Percentiles rank a stretch among this genome's conserved stretches.
phyloP scores from a whole-genome alignment of 2,329 filamentous ascomycete species.

The Nigrospora osmanthi region DNA sequence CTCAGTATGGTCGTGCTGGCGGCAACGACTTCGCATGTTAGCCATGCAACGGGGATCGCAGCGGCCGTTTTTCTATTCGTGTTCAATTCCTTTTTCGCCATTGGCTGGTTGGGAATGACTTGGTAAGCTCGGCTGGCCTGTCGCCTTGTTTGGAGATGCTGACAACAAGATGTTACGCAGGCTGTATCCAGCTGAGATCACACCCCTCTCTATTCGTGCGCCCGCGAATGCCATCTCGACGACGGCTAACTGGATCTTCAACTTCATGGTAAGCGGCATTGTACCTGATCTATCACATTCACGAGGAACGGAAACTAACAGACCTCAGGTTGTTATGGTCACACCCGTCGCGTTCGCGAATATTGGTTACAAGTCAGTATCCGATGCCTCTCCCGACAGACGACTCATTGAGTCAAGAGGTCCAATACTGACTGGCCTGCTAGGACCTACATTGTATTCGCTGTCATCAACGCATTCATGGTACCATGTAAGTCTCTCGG shows the following conservation, averaged over 20 bases:
- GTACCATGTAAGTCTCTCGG: background rate
- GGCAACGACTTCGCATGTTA: constrained; percentile 4
- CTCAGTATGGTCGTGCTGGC: too few relatives aligned
- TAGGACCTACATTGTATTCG: constrained; percentile 2
- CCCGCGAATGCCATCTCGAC: constrained; percentile 2
- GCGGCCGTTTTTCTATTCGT: constrained; percentile 35
- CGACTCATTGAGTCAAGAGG: too few relatives aligned
- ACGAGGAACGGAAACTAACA: too few relatives aligned
- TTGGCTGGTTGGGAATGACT: constrained; percentile 44
- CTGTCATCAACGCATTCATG: background rate
- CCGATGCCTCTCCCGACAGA: too few relatives aligned
- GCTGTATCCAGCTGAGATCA: constrained; percentile 5
- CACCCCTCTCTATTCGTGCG: constrained; percentile 3
- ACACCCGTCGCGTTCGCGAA: background rate
- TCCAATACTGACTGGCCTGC: too few relatives aligned
- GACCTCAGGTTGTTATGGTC: background rate
- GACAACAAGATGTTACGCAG: background rate
- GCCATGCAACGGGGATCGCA: constrained; percentile 16
- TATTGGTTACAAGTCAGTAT: background rate
- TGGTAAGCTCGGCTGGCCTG: constrained; percentile 28
- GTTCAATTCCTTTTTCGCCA: constrained; percentile 44
- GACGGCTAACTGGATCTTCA: constrained; percentile 9
- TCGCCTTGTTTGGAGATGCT: too few relatives aligned
- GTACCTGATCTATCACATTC: background rate
- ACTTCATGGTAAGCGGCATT: constrained; percentile 8